These are phyloP conservation scores for Saccharomyces mikatae DNA, from an alignment of 805 yeast species.

Conservation along the genomic window DNA sequence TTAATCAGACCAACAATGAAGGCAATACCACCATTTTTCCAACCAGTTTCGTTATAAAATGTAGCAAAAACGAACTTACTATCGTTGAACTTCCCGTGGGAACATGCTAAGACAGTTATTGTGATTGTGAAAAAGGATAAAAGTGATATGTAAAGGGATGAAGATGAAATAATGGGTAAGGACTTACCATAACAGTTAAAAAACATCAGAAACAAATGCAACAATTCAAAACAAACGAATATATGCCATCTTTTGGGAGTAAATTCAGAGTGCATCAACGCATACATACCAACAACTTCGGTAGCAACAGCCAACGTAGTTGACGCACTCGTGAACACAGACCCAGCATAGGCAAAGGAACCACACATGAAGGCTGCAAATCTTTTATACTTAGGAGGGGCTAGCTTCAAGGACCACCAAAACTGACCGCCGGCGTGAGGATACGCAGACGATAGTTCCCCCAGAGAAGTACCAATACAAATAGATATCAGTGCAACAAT, in stretches of 20 bases:
- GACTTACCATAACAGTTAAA: slow-evolving; percentile 50
- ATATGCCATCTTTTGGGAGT: slow-evolving; percentile 48
- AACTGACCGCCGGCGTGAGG: slow-evolving; percentile 63
- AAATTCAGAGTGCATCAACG: slow-evolving; percentile 28
- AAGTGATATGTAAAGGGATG: slow-evolving; percentile 49
- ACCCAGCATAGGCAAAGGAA: slow-evolving; percentile 56
- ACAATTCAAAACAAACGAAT: slow-evolving; percentile 43
- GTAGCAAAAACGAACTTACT: slow-evolving; percentile 52
- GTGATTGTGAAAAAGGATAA: slow-evolving; percentile 49
- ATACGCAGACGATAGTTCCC: slow-evolving; percentile 49
- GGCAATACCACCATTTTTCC: slow-evolving; percentile 52
- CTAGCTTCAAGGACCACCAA: slow-evolving; percentile 51
- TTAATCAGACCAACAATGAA: slow-evolving; percentile 60
- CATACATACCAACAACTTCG: slow-evolving; percentile 46
- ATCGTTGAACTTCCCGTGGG: slow-evolving; percentile 47
- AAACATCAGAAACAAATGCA: slow-evolving; percentile 39
- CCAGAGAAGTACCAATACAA: slow-evolving; percentile 43
- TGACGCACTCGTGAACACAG: slow-evolving; percentile 57
- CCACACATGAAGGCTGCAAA: slow-evolving; percentile 55
- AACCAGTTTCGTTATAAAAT: slow-evolving; percentile 54
- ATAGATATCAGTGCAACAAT: slow-evolving; percentile 43
- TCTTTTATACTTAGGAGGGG: slow-evolving; percentile 37
- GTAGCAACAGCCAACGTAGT: slow-evolving; percentile 52
- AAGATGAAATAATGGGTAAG: slow-evolving; percentile 43
- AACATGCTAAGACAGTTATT: slow-evolving; percentile 46